Base-by-base conservation (phyloP, 1,139 yeast species). In the Suhomyces coccinellae region DNA sequence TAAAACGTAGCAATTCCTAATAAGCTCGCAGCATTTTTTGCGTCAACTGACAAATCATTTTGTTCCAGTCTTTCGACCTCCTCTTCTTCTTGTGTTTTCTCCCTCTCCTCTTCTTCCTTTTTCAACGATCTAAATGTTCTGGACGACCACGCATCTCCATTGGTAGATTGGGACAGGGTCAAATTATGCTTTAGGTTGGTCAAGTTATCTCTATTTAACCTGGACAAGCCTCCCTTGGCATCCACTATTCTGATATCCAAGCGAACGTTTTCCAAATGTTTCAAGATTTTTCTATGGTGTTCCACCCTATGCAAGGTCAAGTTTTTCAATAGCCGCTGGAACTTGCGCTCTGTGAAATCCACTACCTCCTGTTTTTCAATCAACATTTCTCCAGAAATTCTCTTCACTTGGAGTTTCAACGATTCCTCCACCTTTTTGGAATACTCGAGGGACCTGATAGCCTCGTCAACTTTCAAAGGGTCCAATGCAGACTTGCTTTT, bases 381-480 rank as follows among this genome's bases (percentile, higher is more conserved):
- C 38, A 87, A 64, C 90, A 93, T 86, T 62, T 90, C 96, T 36
- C 85, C 86, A 6, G 96, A 87, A 22, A 93, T 86, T 50, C 96
- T 74, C 47, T 85, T 82, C 30, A 91, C 85, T 57, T 88, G 95
- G 50, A 80, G 69, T 15, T 84, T 80, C 45, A 91, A 71, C 32
- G 83, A 83, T 53, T 86, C 88, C 59, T 91, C 97, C 11, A 80
- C 75, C 50, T 80, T 81, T n/a, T 87, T 80, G 2, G 97, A 95
- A 38, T 79, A 81, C 58, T 91, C 96, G 45, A 91, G 73, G 11
- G 88, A 74, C 44, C 85, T 73, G 35, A 91, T 79, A 0, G 97
- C 96, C 52, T 91, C 98, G 57, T 93, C 97, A 2, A 90, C 96
- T 59, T 86, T 88, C 32, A 86, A 66, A 0, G 98, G 97, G 58